Base-by-base conservation (phyloP, 768 basidiomycete genomes). In the Cyclocybe aegerita region DNA sequence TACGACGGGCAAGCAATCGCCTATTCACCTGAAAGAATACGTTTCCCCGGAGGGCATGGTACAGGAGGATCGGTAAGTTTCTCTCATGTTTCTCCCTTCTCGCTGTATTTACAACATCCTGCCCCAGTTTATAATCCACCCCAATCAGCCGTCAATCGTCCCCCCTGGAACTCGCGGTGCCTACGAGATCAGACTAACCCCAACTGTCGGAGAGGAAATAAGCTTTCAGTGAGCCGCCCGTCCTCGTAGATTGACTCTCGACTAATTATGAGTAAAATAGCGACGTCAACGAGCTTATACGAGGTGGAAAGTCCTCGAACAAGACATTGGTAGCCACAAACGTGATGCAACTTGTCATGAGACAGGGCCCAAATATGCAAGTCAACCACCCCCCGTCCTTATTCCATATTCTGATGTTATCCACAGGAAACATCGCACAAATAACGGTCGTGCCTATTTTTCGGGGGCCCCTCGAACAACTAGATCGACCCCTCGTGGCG, bases 401-500 rank as follows among this genome's bases (percentile, higher is more conserved):
- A 14, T 15, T 6, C 3, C 43, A n/a, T 39, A 44, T 44, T 43
- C 31, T 16, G 29, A 34, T 35, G 17, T 33, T 9, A 32, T 41
- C 16, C 9, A 29, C 11, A 34, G 10, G 3, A 9, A 8, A 4
- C 17, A n/a, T 7, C 65, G 77, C 42, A 69, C 73, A 0, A 76
- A 78, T 53, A 81, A 79, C 23, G 70, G 71, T 0, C 67, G 64
- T 2, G 73, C 79, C 0, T 81, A 75, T 51, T 82, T 80, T 37
- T 52, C 54, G 3, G 53, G 43, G 5, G 43, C 23, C 23, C 23
- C 23, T 23, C 31, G 1, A 48, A 46, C 15, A 55, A 30, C 2
- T 9, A 43, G 8, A 5, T 41, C 4, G 45, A 55, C 9, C 9
- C 8, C 1, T 39, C 45, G 2, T 49, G 72, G 71, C 2, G 56